Evolutionary conservation across 345 rosid species (phyloP), one percentile per base, ranked within the genome.

Genomic region (Linum trigynum): DNA sequence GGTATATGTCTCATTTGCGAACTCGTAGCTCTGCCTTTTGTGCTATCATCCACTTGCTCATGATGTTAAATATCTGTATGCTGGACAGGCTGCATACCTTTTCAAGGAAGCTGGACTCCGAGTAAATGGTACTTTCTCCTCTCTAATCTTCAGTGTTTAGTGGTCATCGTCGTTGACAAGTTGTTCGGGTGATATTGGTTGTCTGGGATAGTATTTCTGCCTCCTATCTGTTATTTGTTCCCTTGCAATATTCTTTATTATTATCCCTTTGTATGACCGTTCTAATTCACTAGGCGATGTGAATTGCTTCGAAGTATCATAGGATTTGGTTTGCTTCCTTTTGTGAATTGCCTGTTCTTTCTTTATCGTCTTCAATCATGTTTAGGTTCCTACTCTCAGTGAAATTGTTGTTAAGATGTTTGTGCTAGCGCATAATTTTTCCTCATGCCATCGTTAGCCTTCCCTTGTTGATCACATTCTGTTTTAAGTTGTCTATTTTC

Each of bases 61-160:
- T 32, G 35, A 17, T 45, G 35, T 12, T 14, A 40, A 37, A 39
- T 38, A 5, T 23, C 7, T 51, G 6, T 69, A 6, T 65, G 16
- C 23, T 68, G 59, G 32, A 65, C 37, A 75, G 78, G 78, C 78
- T 63, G 78, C 78, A 1, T 55, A 67, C 59, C 78, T 65, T 50
- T 75, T 70, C 57, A 67, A 32, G 64, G 71, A 62, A 8, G 78
- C 69, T 32, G 78, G 69, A 37, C 61, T n/a, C 0, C 72, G 43
- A 40, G 66, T 0, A 55, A 67, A 70, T 55, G 74, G 78, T 75
- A 67, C 53, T 15, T n/a, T 23, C 38, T 5, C 53, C 61, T 8
- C 36, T 37, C 38, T 15, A 6, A 48, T 2, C 53, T 48, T 48
- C 14, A 48, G 12, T 12, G 53, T 48, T 48, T 48, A 48, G 53